Base-by-base conservation (phyloP, 108 stramenopile genomes). In the Cyclostephanos invisitatus region DNA sequence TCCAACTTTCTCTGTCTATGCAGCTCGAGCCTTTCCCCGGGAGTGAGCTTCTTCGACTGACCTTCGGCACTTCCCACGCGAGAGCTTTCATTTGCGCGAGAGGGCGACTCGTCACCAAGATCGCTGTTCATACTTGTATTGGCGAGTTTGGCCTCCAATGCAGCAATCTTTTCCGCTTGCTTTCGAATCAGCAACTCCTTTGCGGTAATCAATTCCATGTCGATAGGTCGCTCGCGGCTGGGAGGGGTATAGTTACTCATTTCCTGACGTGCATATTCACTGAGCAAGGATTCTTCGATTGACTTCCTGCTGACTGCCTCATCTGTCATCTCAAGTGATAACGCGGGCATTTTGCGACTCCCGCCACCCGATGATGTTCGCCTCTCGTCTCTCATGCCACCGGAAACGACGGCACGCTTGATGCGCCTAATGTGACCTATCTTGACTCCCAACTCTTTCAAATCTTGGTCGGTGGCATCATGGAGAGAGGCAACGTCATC, bases 391-490 rank as follows among this genome's bases (percentile, higher is more conserved):
- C 65, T 71, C 75, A 71, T 60, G 62, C 56, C 66, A 77, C 64
- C 71, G 28, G 80, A 64, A 37, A 48, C 59, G 18, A 78, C 69
- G 11, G 77, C 80, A 8, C 80, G 67, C 59, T 84, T 81, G 44
- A 84, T 84, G 3, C 80, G 63, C 54, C 77, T 50, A 21, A 77
- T 70, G 56, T 84, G 83, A 15, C 83, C 83, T 58, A 80, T 72
- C 48, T 84, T 84, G 12, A 84, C 66, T 17, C 83, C 83, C 47
- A 84, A 27, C 47, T 73, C 72, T 22, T 59, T 62, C 46, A 84
- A 62, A 50, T 84, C 83, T 48, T 62, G 50, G 42, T 84, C 83
- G 15, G 70, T 80, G 0, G 80, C 83, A 59, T 81, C 83, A 25
- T 81, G 71, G 53, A 84, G 70, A 35, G 78, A 75, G 15, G 67